Base-by-base conservation (phyloP, 768 basidiomycete genomes). In the Lactifluus subvellereus region DNA sequence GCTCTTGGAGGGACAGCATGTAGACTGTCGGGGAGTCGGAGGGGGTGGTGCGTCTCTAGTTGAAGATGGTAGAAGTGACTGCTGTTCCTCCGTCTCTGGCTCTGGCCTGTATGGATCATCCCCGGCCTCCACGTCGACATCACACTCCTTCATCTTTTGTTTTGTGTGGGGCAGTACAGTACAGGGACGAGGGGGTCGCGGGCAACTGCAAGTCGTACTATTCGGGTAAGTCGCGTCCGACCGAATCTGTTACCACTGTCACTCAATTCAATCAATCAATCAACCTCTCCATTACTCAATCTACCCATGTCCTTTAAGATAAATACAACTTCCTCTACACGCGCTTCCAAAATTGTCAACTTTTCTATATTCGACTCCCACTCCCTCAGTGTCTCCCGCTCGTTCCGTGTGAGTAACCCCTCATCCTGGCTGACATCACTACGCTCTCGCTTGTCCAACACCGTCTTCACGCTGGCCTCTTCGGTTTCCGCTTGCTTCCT, bases 241-340 rank as follows among this genome's bases (percentile, higher is more conserved):
- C 35, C 35, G 35, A 10, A 8, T 30, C n/a, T 13, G n/a, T 30
- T 27, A 27, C 27, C 2, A 27, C 27, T 27, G 27, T 27, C 27
- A 27, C 27, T 27, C 10, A 10, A 51, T 51, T 30, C 50, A 51
- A 16, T 27, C 13, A n/a, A n/a, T 8, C 8, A 43, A 33, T 42
- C 56, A 11, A 57, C 33, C 47, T 61, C 57, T 43, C 11, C 6
- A 59, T 56, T 55, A 27, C 54, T 54, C 14, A 53, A 50, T 38
- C 27, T 52, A 33, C 60, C 64, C 27, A 97, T 79, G 74, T 98
- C 94, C 71, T 88, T 84, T 56, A 98, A 74, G 62, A 98, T 85
- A 72, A 98, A 97, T 42, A 97, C 84, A 59, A 87, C 85, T 73
- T 93, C 85, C 69, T 98, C 94, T 18, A 92, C 86, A 35, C 95